Percentiles rank a stretch among this genome's conserved stretches.
Conservation (phyloP, 345 rosid species). For the Boechera retrofracta region DNA sequence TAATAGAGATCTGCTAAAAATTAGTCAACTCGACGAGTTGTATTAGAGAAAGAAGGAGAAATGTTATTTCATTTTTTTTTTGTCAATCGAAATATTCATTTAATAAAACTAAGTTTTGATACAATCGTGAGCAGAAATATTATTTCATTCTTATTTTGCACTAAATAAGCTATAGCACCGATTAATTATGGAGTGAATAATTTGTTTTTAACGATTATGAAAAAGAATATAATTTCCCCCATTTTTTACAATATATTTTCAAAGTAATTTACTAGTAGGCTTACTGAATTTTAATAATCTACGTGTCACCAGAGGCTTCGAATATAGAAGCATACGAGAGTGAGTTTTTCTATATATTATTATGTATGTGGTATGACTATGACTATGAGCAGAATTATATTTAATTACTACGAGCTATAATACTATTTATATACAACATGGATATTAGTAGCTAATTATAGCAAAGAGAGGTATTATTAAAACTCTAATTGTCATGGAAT, state of each 20-base stretch:
- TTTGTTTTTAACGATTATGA: not conserved
- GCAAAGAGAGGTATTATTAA: slow-evolving; percentile 33
- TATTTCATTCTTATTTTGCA: slow-evolving; percentile 1
- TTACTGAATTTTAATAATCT: not conserved
- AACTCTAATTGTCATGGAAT: slow-evolving; percentile 13
- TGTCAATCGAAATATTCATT: no score
- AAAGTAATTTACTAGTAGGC: not conserved
- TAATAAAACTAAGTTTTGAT: no score
- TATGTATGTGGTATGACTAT: slow-evolving; percentile 9
- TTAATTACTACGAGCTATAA: not conserved
- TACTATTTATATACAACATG: slow-evolving; percentile 34
- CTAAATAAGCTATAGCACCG: slow-evolving; percentile 7
- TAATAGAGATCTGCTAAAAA: slow-evolving; percentile 2
- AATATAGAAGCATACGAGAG: not conserved
- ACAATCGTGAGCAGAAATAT: not conserved
- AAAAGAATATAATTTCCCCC: not conserved
- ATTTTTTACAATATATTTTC: not conserved
- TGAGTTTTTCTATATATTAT: not conserved
- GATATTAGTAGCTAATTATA: slow-evolving; percentile 31
- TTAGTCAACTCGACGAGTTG: slow-evolving; percentile 12
- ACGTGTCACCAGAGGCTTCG: not conserved
- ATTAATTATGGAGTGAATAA: not conserved
- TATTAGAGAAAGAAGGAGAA: slow-evolving; percentile 10
- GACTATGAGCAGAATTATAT: not conserved
- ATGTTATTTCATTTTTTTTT: not conserved